Percentiles rank a stretch among this genome's conserved stretches.
Evolutionary conservation across 2,329 filamentous ascomycete genomes (phyloP).

Genomic region (Lecanosticta acicola): DNA sequence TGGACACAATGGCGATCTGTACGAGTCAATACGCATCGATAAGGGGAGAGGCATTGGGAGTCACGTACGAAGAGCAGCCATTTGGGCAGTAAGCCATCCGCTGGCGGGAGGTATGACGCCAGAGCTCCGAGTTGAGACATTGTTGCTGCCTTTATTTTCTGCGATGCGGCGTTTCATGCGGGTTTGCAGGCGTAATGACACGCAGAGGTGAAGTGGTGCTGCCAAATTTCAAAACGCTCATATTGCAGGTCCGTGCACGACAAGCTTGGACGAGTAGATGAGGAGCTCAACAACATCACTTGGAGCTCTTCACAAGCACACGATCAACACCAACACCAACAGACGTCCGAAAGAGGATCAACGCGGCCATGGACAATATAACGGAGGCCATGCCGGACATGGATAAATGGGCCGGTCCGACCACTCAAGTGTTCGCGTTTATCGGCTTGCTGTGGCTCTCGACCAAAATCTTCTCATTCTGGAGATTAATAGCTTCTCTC

Average conservation of each 20-base stretch:
- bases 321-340: background rate
- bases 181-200: too few species aligned
- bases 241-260: too few species aligned
- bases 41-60: constrained; percentile 6
- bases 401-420: constrained; percentile 29
- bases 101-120: constrained; percentile 39
- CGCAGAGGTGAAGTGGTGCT: too few species aligned
- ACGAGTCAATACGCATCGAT: constrained; percentile 6
- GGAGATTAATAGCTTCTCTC: constrained; percentile 44
- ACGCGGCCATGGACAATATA: constrained; percentile 11
- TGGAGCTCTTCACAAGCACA: too few species aligned
- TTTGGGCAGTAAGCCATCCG: constrained; percentile 53
- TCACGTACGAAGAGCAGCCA: constrained; percentile 59
- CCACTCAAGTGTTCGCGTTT: constrained; percentile 32
- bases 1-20: constrained; percentile 74
- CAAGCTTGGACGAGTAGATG: too few species aligned
- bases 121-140: constrained; percentile 20
- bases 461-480: constrained; percentile 41
- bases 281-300: too few species aligned
- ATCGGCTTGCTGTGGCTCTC: constrained; percentile 37
- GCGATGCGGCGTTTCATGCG: too few species aligned
- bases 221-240: too few species aligned
- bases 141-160: too few species aligned
- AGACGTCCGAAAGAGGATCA: background rate
- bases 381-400: constrained; percentile 15